Base-by-base conservation (phyloP, 1,139 yeast species). In the Suhomyces kunorum region DNA sequence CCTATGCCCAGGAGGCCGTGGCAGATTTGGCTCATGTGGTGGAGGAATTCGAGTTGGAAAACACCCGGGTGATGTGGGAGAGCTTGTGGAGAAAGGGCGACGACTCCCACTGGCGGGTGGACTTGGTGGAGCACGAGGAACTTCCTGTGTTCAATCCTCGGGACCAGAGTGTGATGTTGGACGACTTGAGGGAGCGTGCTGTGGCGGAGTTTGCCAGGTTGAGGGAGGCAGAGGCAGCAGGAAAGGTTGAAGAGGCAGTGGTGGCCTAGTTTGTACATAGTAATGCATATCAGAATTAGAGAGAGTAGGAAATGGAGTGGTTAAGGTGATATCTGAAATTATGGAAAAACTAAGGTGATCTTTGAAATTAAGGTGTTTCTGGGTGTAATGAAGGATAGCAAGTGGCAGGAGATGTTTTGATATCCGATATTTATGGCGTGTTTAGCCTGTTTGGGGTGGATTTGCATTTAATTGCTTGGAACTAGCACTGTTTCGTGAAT, bases 1-100 rank as follows among this genome's bases (percentile, higher is more conserved):
- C 94, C 0, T 87, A 83, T 63, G 73, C 95, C 8, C 96, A 88
- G 62, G 98, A 90, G 62, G 87, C 97, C 1, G 89, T 88, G 17
- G 89, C 96, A 1, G 98, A 90, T 63, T 68, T 90, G 51, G 72
- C 83, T 25, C 81, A 82, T 53, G 83, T 87, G 39, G 66, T 82
- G 43, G 87, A 81, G 48, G 81, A 84, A 54, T 72, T 83, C 54
- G 71, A 71, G 41, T 64, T 78, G 50, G 66, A 63, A 37, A 55
- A 60, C 42, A 74, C 84, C 24, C 73, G 66, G 42, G 68, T 88
- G 33, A 74, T 71, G 51, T 89, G 97, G 97, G 96, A 87, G 53
- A 80, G 80, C 53, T 70, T 79, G 43, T 87, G 95, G 95, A 77
- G 96, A 63, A 80, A 80, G 66, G 96, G 97, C 33, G 88, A 80